Evolutionary conservation across 768 basidiomycete genomes (phyloP), one percentile per base, ranked within the genome.

Genomic region (Cyathus striatus): DNA sequence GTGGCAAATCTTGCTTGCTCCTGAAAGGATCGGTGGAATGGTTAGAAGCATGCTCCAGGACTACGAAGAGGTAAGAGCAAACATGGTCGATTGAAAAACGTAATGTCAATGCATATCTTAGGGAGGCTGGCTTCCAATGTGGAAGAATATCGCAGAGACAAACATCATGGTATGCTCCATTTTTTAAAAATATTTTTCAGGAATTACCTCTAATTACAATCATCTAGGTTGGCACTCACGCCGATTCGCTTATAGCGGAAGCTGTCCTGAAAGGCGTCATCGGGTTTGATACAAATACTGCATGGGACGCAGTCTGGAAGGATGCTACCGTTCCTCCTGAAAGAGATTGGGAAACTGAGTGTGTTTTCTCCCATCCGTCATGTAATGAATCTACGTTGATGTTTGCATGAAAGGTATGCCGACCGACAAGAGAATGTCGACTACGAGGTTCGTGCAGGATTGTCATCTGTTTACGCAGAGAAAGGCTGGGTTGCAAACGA

Each of bases 41-140:
- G 70, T 91, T 2, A 73, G 67, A 40, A 87, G 84, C 46, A 90
- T 90, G 88, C 61, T 91, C 16, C 79, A 83, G 40, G 87, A 90
- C 55, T 92, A 81, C 50, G 61, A 71, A 46, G 74, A 87, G 69
- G 84, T 79, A 43, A 4, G 57, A n/a, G n/a, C n/a, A n/a, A n/a
- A n/a, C n/a, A n/a, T n/a, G n/a, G n/a, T n/a, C n/a, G n/a, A n/a
- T n/a, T n/a, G n/a, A n/a, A n/a, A n/a, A n/a, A n/a, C n/a, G n/a
- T n/a, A n/a, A n/a, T n/a, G n/a, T n/a, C n/a, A n/a, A n/a, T n/a
- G n/a, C n/a, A n/a, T n/a, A n/a, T n/a, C n/a, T 49, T 72, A 74
- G 79, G 77, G 85, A 13, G 89, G 89, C 3, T 88, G 88, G 86
- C 63, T 91, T 26, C 89, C 89, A 0, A 90, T 90, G 87, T 91